These are phyloP conservation scores for Dioscorea alata DNA, from an alignment of 106 monocot genomes.

Conservation along the genomic window DNA sequence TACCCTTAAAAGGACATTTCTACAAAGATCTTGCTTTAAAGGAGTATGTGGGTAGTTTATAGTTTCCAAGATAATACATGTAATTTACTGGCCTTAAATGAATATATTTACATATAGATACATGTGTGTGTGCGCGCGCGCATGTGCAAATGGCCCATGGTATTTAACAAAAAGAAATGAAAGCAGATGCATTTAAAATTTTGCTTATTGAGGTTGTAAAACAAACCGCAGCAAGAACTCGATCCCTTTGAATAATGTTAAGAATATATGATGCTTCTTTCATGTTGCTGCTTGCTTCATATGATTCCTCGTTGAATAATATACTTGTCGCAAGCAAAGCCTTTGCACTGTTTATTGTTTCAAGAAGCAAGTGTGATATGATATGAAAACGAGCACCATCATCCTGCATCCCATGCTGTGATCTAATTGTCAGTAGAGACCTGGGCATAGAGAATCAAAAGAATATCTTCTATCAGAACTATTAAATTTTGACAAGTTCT, in stretches of 20 bases:
- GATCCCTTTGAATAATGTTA: constrained; percentile 72
- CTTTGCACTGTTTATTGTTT: constrained; percentile 66
- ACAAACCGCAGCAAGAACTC: constrained; percentile 66
- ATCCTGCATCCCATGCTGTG: constrained; percentile 38
- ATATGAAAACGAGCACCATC: constrained; percentile 78
- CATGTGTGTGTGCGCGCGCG: too few relatives aligned
- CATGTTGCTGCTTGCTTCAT: constrained; percentile 40
- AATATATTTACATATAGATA: too few relatives aligned
- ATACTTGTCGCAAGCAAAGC: constrained; percentile 65
- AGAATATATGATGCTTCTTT: constrained; percentile 57
- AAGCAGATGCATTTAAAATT: not conserved
- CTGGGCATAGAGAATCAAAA: constrained; percentile 22
- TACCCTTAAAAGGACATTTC: too few relatives aligned
- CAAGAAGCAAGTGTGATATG: constrained; percentile 75
- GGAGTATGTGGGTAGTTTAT: too few relatives aligned
- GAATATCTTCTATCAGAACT: too few relatives aligned
- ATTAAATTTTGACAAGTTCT: too few relatives aligned
- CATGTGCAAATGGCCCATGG: too few relatives aligned
- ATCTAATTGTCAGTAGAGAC: constrained; percentile 60
- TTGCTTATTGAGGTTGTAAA: not conserved
- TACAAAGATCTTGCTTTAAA: too few relatives aligned
- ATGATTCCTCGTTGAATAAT: constrained; percentile 50
- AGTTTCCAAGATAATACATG: too few relatives aligned
- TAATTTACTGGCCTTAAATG: too few relatives aligned
- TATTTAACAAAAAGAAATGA: not conserved